phyloP scores from a whole-genome alignment of 805 yeast species.

The Zygoascus ofunaensis region DNA sequence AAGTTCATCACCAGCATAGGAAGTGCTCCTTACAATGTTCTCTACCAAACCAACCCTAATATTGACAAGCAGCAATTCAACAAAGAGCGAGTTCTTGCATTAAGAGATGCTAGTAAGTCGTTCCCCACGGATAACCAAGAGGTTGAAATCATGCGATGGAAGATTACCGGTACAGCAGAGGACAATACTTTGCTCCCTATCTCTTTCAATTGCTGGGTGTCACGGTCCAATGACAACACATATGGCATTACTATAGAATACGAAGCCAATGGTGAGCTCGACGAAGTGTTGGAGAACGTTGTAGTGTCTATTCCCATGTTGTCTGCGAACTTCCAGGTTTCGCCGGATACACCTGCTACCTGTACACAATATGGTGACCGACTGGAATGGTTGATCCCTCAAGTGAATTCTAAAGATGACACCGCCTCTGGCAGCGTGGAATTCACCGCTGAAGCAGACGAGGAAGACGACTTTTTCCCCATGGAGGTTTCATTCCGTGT shows the following conservation, averaged over 20 bases:
- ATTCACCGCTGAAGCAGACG: conserved; percentile 61
- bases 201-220: conserved; percentile 76
- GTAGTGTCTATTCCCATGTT: conserved; percentile 57
- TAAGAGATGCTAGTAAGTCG: conserved; percentile 67
- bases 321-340: conserved; percentile 44
- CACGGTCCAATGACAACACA: conserved; percentile 47
- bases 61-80: conserved; percentile 73
- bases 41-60: conserved; percentile 92
- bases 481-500: conserved; percentile 59
- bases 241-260: conserved; percentile 81
- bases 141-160: conserved; percentile 90
- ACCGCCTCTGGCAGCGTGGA: conserved; percentile 66
- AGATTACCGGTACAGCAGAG: conserved; percentile 59
- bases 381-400: conserved; percentile 52
- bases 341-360: conserved; percentile 25
- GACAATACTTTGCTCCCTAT: conserved; percentile 52
- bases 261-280: conserved; percentile 49
- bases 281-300: conserved; percentile 44
- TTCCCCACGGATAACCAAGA: conserved; percentile 90
- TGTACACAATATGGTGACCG: conserved; percentile 61
- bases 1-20: conserved; percentile 42
- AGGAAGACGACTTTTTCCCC: conserved; percentile 85
- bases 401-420: conserved; percentile 39
- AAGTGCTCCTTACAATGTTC: conserved; percentile 42
- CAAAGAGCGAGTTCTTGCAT: conserved; percentile 47